These are phyloP conservation scores for Amanita muscaria DNA, from an alignment of 768 basidiomycete genomes.

Conservation along the genomic window DNA sequence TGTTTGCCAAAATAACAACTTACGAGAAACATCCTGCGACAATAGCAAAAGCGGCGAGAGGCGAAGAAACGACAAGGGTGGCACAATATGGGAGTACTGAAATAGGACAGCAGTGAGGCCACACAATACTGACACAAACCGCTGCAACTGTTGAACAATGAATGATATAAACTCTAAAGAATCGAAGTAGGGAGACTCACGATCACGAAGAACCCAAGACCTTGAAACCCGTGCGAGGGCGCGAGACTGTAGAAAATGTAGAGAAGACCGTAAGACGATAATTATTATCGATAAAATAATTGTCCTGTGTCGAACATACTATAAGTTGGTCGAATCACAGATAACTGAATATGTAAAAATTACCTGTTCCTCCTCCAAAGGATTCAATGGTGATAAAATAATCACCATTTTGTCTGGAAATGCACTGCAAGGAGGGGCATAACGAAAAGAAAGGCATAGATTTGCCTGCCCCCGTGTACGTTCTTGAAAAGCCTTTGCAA, in stretches of 20 bases:
- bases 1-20: conserved; percentile 18
- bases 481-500: too few relatives aligned
- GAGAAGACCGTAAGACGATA: too few relatives aligned
- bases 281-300: conserved; percentile 56
- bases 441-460: too few relatives aligned
- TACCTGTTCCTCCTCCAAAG: too few relatives aligned
- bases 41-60: conserved; percentile 64
- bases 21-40: conserved; percentile 65
- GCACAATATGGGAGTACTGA: conserved; percentile 58
- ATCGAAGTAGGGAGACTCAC: conserved; percentile 20
- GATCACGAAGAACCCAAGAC: conserved; percentile 59
- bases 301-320: conserved; percentile 64
- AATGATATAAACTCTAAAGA: background rate
- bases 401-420: too few relatives aligned
- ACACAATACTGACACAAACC: conserved; percentile 63
- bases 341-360: too few relatives aligned
- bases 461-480: too few relatives aligned
- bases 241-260: conserved; percentile 41
- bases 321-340: conserved; percentile 74
- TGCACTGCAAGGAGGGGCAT: too few relatives aligned
- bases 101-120: conserved; percentile 62
- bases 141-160: conserved; percentile 30
- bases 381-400: too few relatives aligned
- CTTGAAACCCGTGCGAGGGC: conserved; percentile 67
- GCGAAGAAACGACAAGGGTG: conserved; percentile 51